Evolutionary conservation across 1,284 basidiomycete species (phyloP).

Genomic region (Laetiporus sulphureus): DNA sequence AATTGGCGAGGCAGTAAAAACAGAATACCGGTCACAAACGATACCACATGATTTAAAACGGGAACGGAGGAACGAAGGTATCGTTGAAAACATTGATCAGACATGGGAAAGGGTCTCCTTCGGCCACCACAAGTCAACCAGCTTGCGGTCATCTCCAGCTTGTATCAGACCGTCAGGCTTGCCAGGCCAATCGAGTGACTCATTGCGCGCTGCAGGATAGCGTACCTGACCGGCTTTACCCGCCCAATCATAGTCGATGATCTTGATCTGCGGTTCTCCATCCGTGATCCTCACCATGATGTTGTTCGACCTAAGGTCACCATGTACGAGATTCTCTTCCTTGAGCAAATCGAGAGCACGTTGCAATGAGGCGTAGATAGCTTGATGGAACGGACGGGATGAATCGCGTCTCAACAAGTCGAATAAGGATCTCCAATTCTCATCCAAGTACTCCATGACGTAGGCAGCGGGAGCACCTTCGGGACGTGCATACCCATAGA

Average conservation of each 20-base stretch:
- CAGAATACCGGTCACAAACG: too few relatives aligned
- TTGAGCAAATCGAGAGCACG: background rate
- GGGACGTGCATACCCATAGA: background rate
- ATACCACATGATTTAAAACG: too few relatives aligned
- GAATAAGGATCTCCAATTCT: background rate
- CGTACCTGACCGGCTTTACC: background rate
- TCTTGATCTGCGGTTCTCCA: background rate
- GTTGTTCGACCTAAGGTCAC: background rate
- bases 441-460: background rate
- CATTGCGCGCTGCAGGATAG: background rate
- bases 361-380: background rate
- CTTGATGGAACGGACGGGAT: background rate
- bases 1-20: too few relatives aligned
- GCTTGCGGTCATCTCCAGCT: background rate
- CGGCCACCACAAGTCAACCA: background rate
- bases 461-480: background rate
- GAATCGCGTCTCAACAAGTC: background rate
- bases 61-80: too few relatives aligned
- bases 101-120: background rate
- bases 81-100: background rate
- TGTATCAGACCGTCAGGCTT: background rate
- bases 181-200: background rate
- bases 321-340: background rate
- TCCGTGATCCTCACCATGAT: background rate
- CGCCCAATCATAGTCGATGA: background rate